phyloP scores from a whole-genome alignment of 129 eudicot species.

The Helichrysum umbraculigerum region DNA sequence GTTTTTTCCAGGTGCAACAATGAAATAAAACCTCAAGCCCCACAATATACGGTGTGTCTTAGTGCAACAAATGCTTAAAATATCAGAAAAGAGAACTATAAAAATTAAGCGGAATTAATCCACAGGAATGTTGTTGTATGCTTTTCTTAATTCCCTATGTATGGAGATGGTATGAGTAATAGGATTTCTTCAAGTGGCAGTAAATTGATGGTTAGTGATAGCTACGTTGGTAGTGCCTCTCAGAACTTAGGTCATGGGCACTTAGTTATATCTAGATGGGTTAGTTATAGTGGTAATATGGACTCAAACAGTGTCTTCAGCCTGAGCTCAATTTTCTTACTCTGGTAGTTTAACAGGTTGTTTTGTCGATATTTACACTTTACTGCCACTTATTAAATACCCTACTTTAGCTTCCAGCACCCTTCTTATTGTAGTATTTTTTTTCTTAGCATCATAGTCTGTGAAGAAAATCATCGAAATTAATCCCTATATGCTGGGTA shows the following conservation, averaged over 20 bases:
- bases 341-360: not conserved
- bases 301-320: not conserved
- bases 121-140: not conserved
- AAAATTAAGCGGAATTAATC: not conserved
- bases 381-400: not conserved
- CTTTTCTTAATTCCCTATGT: not conserved
- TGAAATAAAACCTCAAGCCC: too few relatives aligned
- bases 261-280: not conserved
- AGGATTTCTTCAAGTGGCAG: not conserved
- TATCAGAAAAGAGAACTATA: not conserved
- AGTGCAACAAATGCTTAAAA: not conserved
- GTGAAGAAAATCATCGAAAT: conserved; percentile 98
- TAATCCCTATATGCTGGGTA: conserved; percentile 95
- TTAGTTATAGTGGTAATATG: conserved; percentile 14
- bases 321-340: not conserved
- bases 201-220: conserved; percentile 22
- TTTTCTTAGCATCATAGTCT: conserved; percentile 80
- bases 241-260: not conserved
- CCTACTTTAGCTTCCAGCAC: not conserved
- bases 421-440: not conserved
- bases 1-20: too few relatives aligned
- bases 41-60: not conserved
- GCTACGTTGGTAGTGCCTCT: not conserved
- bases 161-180: not conserved
- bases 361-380: not conserved